phyloP scores from a whole-genome alignment of 2,329 filamentous ascomycete genomes.

The Fusarium sp. region DNA sequence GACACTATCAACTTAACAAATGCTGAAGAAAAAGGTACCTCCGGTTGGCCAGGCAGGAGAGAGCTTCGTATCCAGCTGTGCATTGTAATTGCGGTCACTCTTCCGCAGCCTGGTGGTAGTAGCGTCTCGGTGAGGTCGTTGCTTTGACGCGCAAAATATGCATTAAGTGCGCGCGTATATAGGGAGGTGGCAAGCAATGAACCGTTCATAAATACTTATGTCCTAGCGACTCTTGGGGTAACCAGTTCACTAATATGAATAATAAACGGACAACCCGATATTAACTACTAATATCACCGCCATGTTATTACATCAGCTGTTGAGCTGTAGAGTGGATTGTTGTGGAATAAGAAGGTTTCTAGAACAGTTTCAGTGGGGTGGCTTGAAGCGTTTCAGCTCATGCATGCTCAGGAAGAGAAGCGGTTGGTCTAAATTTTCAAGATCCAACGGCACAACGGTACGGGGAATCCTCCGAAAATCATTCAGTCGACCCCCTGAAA shows the following conservation, averaged over 20 bases:
- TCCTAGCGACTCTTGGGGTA: conserved; percentile 1
- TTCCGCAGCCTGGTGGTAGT: conserved; percentile 36
- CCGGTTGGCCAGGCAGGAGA: conserved; percentile 34
- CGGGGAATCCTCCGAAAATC: conserved; percentile 44
- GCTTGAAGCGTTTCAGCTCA: conserved; percentile 45
- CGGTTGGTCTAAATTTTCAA: conserved; percentile 40
- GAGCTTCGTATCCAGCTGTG: conserved; percentile 32
- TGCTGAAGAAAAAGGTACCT: conserved; percentile 11
- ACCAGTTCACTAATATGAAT: conserved; percentile 2
- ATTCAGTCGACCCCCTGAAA: not conserved
- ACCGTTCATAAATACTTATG: not conserved
- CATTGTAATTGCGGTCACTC: conserved; percentile 35
- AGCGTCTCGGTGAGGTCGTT: conserved; percentile 37
- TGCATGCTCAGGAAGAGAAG: conserved; percentile 33
- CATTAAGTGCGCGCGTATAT: conserved; percentile 19
- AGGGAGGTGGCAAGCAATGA: conserved; percentile 4
- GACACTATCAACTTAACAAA: not conserved
- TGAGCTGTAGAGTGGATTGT: conserved; percentile 36
- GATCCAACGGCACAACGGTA: conserved; percentile 40
- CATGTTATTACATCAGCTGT: conserved; percentile 18
- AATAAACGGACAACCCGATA: conserved; percentile 14
- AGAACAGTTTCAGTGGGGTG: conserved; percentile 46
- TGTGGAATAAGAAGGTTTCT: conserved; percentile 47
- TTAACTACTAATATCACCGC: not conserved
- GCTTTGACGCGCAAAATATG: conserved; percentile 20